Percentiles rank a stretch among this genome's conserved stretches.
Evolutionary conservation across 257 asterid genomes (phyloP).

Genomic region (Solanum dulcamara): DNA sequence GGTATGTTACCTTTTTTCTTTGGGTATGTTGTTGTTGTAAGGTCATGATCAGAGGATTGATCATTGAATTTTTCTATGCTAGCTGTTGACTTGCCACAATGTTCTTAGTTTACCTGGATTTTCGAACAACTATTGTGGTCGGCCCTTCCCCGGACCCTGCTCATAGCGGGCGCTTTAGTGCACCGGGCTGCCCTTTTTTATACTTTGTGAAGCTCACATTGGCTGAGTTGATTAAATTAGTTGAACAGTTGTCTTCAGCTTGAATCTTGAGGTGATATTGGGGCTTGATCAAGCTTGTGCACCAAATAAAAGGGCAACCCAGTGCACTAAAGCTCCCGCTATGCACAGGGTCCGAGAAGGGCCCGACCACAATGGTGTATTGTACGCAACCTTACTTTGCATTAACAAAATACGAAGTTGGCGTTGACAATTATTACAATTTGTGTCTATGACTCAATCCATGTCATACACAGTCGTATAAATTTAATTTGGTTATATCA

Average conservation of each 20-base stretch:
- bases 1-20: neutral
- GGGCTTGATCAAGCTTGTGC: neutral
- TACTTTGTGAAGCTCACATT: neutral
- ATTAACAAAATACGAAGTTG: no score
- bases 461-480: neutral
- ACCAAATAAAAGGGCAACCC: neutral
- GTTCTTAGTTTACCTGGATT: neutral
- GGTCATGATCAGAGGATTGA: neutral
- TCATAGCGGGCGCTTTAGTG: no score
- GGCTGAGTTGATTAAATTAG: neutral
- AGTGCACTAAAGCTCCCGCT: neutral
- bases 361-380: no score
- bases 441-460: no score
- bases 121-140: no score
- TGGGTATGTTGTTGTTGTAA: neutral
- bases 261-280: neutral
- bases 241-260: neutral
- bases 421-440: no score
- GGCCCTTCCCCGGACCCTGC: no score
- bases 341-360: no score
- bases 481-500: neutral
- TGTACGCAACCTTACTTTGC: no score
- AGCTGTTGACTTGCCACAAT: neutral
- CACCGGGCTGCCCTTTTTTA: no score
- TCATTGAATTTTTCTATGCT: neutral